phyloP scores from a whole-genome alignment of 139 green algal genomes.

The Edaphochlamys debaryana region DNA sequence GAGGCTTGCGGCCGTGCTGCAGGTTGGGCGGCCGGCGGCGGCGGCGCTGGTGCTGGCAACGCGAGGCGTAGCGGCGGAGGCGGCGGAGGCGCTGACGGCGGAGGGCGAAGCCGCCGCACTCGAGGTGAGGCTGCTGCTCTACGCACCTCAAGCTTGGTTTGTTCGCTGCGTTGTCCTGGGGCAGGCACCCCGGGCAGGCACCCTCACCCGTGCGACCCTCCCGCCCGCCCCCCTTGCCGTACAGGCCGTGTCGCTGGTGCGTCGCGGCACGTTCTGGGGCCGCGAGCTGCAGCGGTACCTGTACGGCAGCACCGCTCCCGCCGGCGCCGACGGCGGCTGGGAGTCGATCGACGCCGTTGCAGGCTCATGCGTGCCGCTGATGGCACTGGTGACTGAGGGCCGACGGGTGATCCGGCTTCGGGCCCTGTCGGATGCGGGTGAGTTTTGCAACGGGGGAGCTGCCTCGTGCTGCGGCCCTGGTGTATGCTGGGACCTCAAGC shows the following conservation, averaged over 20 bases:
- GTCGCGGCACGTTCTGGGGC: neutral
- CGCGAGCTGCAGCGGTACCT: conserved; percentile 25
- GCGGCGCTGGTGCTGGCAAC: conserved; percentile 9
- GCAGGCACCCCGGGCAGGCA: too few species aligned
- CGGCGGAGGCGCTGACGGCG: neutral
- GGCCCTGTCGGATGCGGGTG: neutral
- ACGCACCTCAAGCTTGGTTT: too few species aligned
- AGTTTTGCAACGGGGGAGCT: neutral
- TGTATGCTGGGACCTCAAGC: too few species aligned
- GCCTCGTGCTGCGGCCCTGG: neutral
- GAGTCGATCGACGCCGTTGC: too few species aligned
- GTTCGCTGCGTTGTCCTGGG: too few species aligned
- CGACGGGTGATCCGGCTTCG: too few species aligned
- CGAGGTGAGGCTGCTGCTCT: neutral
- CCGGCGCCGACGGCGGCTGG: neutral
- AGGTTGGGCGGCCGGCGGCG: conserved; percentile 5
- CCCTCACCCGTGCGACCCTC: too few species aligned
- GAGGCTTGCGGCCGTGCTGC: conserved; percentile 1
- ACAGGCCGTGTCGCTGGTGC: conserved; percentile 5
- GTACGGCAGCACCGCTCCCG: conserved; percentile 4
- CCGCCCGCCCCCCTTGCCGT: too few species aligned
- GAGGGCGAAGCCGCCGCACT: neutral
- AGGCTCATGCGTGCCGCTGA: too few species aligned
- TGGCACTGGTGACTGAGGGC: too few species aligned
- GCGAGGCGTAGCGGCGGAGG: neutral